Percentiles rank a stretch among this genome's conserved stretches.
Conservation (phyloP, 371 early-diverging fungal species). For the Smittium culicis region DNA sequence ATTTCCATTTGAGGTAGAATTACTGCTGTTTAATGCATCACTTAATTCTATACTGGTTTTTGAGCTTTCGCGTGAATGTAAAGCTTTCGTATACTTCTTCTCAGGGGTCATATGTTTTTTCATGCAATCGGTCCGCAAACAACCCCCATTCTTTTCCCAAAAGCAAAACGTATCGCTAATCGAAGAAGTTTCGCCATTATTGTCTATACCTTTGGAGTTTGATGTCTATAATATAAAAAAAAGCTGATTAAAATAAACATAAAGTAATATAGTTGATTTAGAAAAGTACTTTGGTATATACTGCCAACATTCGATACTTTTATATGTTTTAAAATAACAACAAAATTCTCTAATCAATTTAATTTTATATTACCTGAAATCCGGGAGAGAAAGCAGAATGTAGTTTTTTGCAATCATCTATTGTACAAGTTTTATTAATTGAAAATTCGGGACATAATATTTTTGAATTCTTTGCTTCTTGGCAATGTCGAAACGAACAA, state of each 20-base stretch:
- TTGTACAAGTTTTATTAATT: neutral
- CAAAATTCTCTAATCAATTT: neutral
- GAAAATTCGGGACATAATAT: constrained; percentile 1
- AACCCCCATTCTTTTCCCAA: constrained; percentile 11
- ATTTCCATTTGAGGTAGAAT: neutral
- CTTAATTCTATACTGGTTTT: no score
- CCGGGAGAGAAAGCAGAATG: constrained; percentile 2
- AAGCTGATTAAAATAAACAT: neutral
- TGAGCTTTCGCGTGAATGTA: neutral
- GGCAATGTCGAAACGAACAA: constrained; percentile 3
- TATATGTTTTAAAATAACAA: neutral
- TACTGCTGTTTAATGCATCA: no score
- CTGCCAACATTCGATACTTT: neutral
- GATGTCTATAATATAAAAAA: neutral
- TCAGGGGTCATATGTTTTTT: neutral
- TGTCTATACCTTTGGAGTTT: neutral
- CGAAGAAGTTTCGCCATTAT: no score
- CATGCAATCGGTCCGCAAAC: neutral
- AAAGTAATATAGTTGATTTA: neutral
- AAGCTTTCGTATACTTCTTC: neutral
- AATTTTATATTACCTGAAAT: neutral
- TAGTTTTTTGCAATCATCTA: neutral
- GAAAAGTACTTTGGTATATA: no score
- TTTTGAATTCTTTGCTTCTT: constrained; percentile 2
- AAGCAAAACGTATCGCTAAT: neutral